phyloP scores from a whole-genome alignment of 106 monocot genomes.

The Hemerocallis citrina region DNA sequence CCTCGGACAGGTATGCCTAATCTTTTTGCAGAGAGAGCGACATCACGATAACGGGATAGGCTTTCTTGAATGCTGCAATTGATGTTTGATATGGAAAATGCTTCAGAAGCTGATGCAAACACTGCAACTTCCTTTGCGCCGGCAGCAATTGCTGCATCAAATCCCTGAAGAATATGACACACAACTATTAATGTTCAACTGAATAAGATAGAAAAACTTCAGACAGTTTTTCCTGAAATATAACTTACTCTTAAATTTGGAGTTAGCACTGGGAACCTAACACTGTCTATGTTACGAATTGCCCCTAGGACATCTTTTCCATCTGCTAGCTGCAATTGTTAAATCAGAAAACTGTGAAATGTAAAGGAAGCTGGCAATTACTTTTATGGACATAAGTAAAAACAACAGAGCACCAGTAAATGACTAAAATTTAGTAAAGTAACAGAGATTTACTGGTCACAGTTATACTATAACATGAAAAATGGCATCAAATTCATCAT shows the following conservation, averaged over 20 bases:
- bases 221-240: neutral
- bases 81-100: constrained; percentile 78
- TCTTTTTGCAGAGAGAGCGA: constrained; percentile 51
- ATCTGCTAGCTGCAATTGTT: constrained; percentile 66
- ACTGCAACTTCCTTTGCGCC: constrained; percentile 93
- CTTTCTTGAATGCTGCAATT: constrained; percentile 87
- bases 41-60: constrained; percentile 65
- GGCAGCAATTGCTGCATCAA: constrained; percentile 81
- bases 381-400: too few species aligned
- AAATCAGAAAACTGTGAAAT: too few species aligned
- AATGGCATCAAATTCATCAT: too few species aligned
- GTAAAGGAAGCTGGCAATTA: too few species aligned
- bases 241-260: constrained; percentile 76
- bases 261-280: constrained; percentile 77
- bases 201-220: neutral
- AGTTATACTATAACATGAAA: too few species aligned
- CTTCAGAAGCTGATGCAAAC: constrained; percentile 92
- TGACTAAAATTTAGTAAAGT: too few species aligned
- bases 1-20: constrained; percentile 63
- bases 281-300: constrained; percentile 44
- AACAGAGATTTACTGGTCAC: too few species aligned
- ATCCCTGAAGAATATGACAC: constrained; percentile 43
- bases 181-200: neutral
- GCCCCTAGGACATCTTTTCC: constrained; percentile 81
- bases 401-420: too few species aligned